phyloP scores from a whole-genome alignment of 108 stramenopile species.

The Cyclotella kingstonii region DNA sequence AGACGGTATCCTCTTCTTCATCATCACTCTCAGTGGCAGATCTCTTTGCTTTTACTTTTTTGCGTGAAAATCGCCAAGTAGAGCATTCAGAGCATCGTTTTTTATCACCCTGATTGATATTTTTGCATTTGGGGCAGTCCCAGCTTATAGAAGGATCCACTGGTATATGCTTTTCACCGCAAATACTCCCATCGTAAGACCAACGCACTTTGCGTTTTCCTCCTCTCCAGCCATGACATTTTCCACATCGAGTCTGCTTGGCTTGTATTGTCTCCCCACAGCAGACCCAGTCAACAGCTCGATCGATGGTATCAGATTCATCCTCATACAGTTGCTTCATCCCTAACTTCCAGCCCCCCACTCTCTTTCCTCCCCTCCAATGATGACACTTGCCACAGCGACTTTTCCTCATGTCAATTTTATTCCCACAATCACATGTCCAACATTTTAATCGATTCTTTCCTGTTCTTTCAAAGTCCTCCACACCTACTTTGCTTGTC shows the following conservation, averaged over 20 bases:
- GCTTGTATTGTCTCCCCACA: conserved; percentile 14
- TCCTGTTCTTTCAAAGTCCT: no score
- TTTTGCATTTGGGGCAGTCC: conserved; percentile 23
- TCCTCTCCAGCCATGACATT: conserved; percentile 31
- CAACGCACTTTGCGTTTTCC: conserved; percentile 17
- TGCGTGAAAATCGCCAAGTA: conserved; percentile 21
- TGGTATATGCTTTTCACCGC: no score
- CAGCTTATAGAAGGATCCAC: conserved; percentile 8
- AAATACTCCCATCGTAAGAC: not conserved
- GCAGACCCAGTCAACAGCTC: conserved; percentile 23
- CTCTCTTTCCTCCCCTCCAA: conserved; percentile 25
- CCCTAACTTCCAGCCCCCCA: conserved; percentile 15
- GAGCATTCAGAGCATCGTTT: conserved; percentile 28
- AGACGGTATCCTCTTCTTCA: not conserved
- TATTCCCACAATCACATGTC: conserved; percentile 23
- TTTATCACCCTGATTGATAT: conserved; percentile 15
- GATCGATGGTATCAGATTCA: conserved; percentile 10
- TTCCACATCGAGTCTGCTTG: conserved; percentile 20
- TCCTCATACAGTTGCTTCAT: not conserved
- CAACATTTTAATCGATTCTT: conserved; percentile 1
- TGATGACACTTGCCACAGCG: conserved; percentile 31
- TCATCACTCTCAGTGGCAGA: not conserved
- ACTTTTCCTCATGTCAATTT: conserved; percentile 7
- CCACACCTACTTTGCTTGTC: not conserved
- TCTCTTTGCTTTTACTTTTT: conserved; percentile 1